A percentile compares a stretch with the other conserved stretches of the same genome.
phyloP scores from a whole-genome alignment of 345 rosid genomes.

The Populus alba region DNA sequence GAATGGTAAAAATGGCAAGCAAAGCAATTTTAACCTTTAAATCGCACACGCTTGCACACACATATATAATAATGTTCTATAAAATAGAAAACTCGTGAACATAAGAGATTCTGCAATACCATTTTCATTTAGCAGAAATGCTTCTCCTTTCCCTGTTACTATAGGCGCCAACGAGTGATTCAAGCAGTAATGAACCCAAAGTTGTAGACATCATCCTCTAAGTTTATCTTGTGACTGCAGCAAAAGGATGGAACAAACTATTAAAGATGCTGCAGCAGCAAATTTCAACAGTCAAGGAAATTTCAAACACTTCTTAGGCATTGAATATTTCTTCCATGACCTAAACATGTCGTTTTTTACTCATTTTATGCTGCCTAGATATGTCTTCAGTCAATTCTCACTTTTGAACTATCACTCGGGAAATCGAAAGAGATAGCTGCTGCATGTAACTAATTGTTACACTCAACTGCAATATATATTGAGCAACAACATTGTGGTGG shows the following conservation, averaged over 20 bases:
- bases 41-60: not conserved
- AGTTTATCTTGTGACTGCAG: constrained; percentile 50
- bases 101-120: constrained; percentile 42
- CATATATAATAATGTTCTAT: not conserved
- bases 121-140: constrained; percentile 83
- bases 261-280: constrained; percentile 4
- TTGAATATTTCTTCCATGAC: not conserved
- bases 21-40: not conserved
- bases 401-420: not conserved
- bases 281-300: not conserved
- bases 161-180: constrained; percentile 88
- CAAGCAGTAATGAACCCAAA: constrained; percentile 89
- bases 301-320: not conserved
- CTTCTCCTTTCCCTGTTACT: constrained; percentile 70
- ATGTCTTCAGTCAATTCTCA: not conserved
- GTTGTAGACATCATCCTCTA: constrained; percentile 87
- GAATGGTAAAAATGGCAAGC: not conserved
- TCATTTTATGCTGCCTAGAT: not conserved
- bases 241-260: not conserved
- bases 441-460: not conserved
- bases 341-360: not conserved
- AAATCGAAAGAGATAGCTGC: not conserved
- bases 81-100: not conserved
- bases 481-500: not conserved
- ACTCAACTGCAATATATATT: not conserved